Conservation (phyloP, 441 rosid species). For the Populus trichocarpa region DNA sequence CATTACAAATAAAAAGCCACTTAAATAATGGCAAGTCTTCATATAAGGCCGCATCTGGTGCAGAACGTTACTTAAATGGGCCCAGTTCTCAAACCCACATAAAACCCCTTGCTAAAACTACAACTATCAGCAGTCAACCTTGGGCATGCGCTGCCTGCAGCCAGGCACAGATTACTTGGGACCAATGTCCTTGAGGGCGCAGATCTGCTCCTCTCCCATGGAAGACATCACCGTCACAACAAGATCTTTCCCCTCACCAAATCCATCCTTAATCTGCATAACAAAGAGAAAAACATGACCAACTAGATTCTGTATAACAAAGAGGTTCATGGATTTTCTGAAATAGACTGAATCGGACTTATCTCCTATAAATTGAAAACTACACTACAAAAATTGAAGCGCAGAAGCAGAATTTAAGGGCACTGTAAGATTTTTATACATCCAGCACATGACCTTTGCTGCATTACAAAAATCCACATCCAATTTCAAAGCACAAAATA, state of each 20-base stretch:
- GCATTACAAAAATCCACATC: neutral
- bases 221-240: conserved; percentile 85
- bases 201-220: conserved; percentile 98
- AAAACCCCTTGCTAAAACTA: conserved; percentile 17
- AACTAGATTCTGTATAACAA: neutral
- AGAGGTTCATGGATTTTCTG: neutral
- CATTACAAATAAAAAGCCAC: conserved; percentile 14
- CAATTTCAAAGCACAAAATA: neutral
- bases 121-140: conserved; percentile 17
- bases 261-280: conserved; percentile 48
- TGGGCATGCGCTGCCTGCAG: neutral
- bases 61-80: conserved; percentile 8
- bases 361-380: neutral
- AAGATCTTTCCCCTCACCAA: conserved; percentile 49
- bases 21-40: conserved; percentile 22
- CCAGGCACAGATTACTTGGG: conserved; percentile 41
- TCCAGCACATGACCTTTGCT: neutral
- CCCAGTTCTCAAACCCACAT: conserved; percentile 13
- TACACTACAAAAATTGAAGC: neutral
- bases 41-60: conserved; percentile 20
- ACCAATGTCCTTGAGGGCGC: conserved; percentile 83
- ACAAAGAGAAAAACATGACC: neutral
- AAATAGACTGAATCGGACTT: neutral
- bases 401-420: neutral
- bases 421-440: neutral